phyloP scores from a whole-genome alignment of 129 eudicot species.

The Heracleum sosnowskyi region DNA sequence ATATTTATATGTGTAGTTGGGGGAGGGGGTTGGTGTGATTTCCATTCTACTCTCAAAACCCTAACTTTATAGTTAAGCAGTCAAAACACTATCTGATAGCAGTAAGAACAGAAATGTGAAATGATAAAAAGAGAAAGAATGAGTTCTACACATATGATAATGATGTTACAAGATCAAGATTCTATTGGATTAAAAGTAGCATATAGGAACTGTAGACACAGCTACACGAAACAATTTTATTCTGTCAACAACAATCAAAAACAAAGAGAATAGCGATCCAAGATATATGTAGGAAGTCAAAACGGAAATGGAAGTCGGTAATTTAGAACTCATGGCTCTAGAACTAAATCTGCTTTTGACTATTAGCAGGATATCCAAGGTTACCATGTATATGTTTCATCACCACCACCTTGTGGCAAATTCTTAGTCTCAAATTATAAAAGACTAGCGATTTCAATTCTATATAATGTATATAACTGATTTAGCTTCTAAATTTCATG shows the following conservation, averaged over 20 bases:
- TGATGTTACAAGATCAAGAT: neutral
- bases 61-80: neutral
- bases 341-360: neutral
- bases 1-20: neutral
- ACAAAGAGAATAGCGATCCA: neutral
- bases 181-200: neutral
- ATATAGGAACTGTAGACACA: neutral
- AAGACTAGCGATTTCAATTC: neutral
- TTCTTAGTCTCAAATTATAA: neutral
- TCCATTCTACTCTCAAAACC: neutral
- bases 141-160: neutral
- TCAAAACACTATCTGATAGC: neutral
- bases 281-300: neutral
- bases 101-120: neutral
- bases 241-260: neutral
- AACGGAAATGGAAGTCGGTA: neutral
- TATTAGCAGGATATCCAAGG: neutral
- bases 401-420: too few relatives aligned
- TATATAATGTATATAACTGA: neutral
- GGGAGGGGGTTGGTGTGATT: neutral
- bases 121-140: neutral
- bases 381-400: too few relatives aligned
- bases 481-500: neutral
- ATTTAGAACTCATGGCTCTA: neutral
- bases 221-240: neutral